Evolutionary conservation across 2,329 filamentous ascomycete species (phyloP), one percentile per base, ranked within the genome.

Genomic region (Thelonectria discophora): DNA sequence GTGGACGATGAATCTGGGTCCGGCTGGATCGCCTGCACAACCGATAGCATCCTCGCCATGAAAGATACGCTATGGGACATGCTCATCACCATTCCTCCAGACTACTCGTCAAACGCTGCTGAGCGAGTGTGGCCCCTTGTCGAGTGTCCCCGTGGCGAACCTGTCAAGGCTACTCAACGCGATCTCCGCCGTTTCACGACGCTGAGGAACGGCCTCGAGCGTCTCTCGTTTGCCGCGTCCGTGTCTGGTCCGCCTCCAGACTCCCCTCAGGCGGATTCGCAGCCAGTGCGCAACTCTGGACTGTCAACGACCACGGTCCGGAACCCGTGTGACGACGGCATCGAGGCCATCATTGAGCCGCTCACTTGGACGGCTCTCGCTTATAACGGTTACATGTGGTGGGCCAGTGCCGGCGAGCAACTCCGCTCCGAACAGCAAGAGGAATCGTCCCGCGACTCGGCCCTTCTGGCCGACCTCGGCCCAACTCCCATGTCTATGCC

Each of bases 21-120:
- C 13, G 91, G 93, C 40, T 99, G 94, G 93, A 89, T 97, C 61
- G 95, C 94, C 12, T 97, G 94, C 76, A 97, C 94, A 3, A 98
- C 94, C 2, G 95, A 99, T 78, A 94, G 91, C 72, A 95, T 99
- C 60, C 84, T 99, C 13, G 88, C 88, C 48, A 90, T 92, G 77
- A 98, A 98, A 79, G 86, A 89, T 52, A 86, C 90, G 2, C 85
- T 99, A 2, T 98, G 93, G 82, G 95, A 99, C 74, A 84, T 97
- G 69, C 85, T 97, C 40, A 89, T 98, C 62, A 92, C 92, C 55
- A 85, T 98, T 72, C 92, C 93, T 1, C 84, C 88, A 1, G 76
- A 84, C 6, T 81, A 89, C 69, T 78, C 86, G 3, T 79, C 85
- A 55, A 80, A 87, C 46, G 85, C 85, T 8, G 80, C 82, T 24